Evolutionary conservation across 495 filamentous ascomycete genomes (phyloP), one percentile per base, ranked within the genome.

Genomic region (Daldinia grandis): DNA sequence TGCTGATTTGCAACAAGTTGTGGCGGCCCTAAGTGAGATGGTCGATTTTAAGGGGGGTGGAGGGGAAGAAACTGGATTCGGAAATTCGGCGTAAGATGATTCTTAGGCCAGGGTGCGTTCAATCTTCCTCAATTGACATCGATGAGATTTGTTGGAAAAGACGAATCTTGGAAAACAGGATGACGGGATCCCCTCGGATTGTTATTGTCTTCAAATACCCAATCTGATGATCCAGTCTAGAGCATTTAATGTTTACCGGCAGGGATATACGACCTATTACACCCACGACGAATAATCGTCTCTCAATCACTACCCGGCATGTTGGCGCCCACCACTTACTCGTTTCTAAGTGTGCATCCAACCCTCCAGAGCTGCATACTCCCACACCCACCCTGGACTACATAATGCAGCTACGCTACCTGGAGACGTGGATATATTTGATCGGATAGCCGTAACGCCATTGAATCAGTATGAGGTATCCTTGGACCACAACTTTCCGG

Each of bases 201-300:
- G 10, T 65, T 24, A 28, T 68, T 62, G 31, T 64, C 61, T 61
- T 69, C 47, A 65, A 68, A 72, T 68, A 72, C 19, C 19, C 38
- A 60, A 60, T 54, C 60, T 64, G 56, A 55, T 58, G 50, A 62
- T 30, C 60, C 27, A 21, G 12, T 21, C 40, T 58, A 72, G 56
- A 61, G 5, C 40, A 42, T 60, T 54, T 60, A 21, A 61, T 66
- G 49, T 66, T 57, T 62, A 62, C 40, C 49, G 33, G 60, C 69
- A 72, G 69, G 69, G 69, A 55, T 72, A 31, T 57, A 64, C 40
- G n/a, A 14, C 70, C 61, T 68, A 68, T 64, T 60, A 68, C 19
- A 49, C 42, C 58, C 64, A 57, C 49, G 44, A 60, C 30, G 51
- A 66, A 62, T 62, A 49, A 30, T 62, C 42, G 51, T 30, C 44